Conservation (phyloP, 2,329 filamentous ascomycete species). For the Alternaria burnsii region DNA sequence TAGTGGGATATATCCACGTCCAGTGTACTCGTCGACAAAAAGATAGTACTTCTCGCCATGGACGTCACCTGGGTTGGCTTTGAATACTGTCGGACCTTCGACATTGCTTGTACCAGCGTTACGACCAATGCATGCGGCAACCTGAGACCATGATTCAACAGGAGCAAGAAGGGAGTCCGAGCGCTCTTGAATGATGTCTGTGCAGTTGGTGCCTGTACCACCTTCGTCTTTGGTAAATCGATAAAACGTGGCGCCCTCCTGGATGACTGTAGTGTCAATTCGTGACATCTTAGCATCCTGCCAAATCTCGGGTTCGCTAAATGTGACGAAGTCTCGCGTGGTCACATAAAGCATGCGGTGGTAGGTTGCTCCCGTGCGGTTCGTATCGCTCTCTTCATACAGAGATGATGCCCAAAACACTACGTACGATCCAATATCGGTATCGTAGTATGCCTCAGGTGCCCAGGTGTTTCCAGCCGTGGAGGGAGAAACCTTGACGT, state of each 20-base stretch:
- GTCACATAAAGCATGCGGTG: constrained; percentile 64
- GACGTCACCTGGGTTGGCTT: constrained; percentile 59
- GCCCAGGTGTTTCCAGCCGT: constrained; percentile 65
- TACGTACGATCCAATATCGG: constrained; percentile 53
- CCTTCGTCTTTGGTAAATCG: constrained; percentile 67
- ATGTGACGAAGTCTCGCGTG: constrained; percentile 61
- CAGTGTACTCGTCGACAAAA: constrained; percentile 64
- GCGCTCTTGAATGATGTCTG: constrained; percentile 64
- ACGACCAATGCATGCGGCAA: constrained; percentile 60
- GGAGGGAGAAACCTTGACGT: constrained; percentile 59
- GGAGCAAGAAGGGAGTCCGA: constrained; percentile 55
- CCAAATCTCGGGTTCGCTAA: constrained; percentile 59
- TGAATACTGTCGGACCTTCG: constrained; percentile 64
- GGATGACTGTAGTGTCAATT: constrained; percentile 63
- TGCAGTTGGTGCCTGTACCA: constrained; percentile 59
- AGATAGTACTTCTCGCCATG: constrained; percentile 65
- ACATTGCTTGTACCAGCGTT: constrained; percentile 60
- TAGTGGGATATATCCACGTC: constrained; percentile 63
- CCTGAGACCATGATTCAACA: constrained; percentile 55
- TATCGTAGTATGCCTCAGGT: constrained; percentile 62
- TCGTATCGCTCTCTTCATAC: constrained; percentile 53
- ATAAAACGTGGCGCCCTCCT: constrained; percentile 56
- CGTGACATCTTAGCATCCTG: constrained; percentile 62
- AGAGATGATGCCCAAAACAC: constrained; percentile 60
- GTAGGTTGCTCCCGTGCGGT: constrained; percentile 57